Evolutionary conservation across 306 rosid species (phyloP).

Genomic region (Quercus ilex): DNA sequence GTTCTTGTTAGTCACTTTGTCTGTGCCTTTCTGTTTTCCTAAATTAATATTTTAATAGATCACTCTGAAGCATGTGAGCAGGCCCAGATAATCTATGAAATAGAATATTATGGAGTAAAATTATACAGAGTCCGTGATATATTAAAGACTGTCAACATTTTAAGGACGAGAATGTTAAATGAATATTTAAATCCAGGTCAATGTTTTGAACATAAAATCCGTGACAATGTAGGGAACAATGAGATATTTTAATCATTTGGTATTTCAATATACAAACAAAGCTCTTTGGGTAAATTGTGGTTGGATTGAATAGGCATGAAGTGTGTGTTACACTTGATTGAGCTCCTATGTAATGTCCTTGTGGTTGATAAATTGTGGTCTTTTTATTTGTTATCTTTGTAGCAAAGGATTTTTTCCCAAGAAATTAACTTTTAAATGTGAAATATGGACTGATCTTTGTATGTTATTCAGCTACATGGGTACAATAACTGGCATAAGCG

Average conservation of each 20-base stretch:
- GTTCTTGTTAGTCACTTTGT: neutral
- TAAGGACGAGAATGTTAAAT: neutral
- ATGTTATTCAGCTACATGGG: constrained; percentile 69
- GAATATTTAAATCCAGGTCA: neutral
- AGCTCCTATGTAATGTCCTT: neutral
- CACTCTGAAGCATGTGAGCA: too few species aligned
- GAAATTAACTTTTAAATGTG: neutral
- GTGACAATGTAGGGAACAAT: neutral
- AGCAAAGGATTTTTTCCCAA: neutral
- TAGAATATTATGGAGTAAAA: neutral
- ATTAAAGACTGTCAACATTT: neutral
- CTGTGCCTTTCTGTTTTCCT: neutral
- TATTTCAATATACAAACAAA: neutral
- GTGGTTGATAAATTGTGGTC: neutral
- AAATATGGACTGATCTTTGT: constrained; percentile 11
- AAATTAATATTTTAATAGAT: neutral
- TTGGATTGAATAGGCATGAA: constrained; percentile 1
- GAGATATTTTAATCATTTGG: neutral
- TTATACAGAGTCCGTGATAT: neutral
- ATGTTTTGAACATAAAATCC: neutral
- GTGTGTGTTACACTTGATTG: constrained; percentile 2
- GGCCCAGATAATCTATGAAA: neutral
- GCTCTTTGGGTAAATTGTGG: neutral
- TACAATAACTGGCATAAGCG: constrained; percentile 89
- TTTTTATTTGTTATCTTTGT: constrained; percentile 2